Conservation (phyloP, 306 rosid species). For the Vicia sativa region DNA sequence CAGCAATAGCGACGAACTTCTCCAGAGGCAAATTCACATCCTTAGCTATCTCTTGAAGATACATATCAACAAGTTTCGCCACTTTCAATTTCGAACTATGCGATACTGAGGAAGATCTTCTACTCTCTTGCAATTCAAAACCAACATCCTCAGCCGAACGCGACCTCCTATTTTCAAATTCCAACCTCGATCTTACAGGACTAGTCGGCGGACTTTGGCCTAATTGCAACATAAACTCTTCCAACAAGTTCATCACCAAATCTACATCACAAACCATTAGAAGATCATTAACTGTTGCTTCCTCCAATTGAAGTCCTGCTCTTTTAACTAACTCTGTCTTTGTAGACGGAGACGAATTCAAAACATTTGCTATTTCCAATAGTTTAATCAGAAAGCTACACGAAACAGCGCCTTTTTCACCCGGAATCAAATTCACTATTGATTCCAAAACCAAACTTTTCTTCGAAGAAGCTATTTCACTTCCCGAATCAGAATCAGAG, state of each 20-base stretch:
- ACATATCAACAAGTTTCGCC: conserved; percentile 85
- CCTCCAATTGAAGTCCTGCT: conserved; percentile 81
- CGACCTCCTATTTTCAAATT: conserved; percentile 75
- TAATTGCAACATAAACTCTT: conserved; percentile 64
- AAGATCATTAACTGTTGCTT: conserved; percentile 71
- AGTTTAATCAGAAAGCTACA: conserved; percentile 82
- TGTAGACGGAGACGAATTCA: conserved; percentile 74
- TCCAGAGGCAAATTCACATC: conserved; percentile 71
- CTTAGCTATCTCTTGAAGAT: conserved; percentile 77
- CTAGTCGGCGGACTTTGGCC: conserved; percentile 88
- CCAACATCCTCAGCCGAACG: conserved; percentile 88
- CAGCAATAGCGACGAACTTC: conserved; percentile 73
- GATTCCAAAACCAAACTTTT: conserved; percentile 78
- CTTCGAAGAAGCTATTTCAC: conserved; percentile 61
- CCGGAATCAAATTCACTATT: conserved; percentile 81
- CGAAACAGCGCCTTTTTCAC: conserved; percentile 80
- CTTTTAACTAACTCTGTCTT: conserved; percentile 79
- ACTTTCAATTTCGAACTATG: conserved; percentile 84
- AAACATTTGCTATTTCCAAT: conserved; percentile 77
- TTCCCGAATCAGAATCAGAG: conserved; percentile 55
- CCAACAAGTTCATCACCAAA: conserved; percentile 68
- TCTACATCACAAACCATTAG: conserved; percentile 75
- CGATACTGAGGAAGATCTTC: conserved; percentile 88
- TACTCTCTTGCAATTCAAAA: conserved; percentile 83
- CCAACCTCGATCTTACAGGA: conserved; percentile 73